Evolutionary conservation across 1,284 basidiomycete species (phyloP).

Genomic region (Microbotryum intermedium): DNA sequence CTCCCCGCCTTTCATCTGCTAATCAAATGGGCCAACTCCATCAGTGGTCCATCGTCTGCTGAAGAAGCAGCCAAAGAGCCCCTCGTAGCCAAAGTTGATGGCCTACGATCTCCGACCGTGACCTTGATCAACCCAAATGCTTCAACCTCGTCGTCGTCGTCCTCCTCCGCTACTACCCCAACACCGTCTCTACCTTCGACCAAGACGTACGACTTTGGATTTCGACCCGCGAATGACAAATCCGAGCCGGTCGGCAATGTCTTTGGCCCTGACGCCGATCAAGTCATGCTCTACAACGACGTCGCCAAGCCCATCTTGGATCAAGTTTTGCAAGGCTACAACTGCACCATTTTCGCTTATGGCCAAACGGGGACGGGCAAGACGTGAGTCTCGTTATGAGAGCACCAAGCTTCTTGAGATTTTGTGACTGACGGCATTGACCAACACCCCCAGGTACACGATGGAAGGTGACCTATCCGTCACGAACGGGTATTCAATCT

Average conservation of each 20-base stretch:
- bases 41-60: slow-evolving; percentile 54
- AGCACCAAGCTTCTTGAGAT: neutral
- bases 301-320: slow-evolving; percentile 88
- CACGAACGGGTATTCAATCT: slow-evolving; percentile 71
- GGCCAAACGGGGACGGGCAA: slow-evolving; percentile 99
- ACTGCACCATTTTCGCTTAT: slow-evolving; percentile 97
- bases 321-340: slow-evolving; percentile 90
- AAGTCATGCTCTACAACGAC: slow-evolving; percentile 86
- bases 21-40: slow-evolving; percentile 16
- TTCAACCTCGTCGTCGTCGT: slow-evolving; percentile 44
- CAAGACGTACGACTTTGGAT: slow-evolving; percentile 74
- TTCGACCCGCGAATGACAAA: slow-evolving; percentile 40
- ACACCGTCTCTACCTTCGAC: slow-evolving; percentile 53
- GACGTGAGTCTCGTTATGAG: slow-evolving; percentile 56
- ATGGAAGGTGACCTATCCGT: slow-evolving; percentile 86
- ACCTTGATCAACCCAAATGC: slow-evolving; percentile 16
- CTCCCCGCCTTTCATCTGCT: neutral
- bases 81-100: slow-evolving; percentile 54
- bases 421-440: neutral
- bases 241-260: slow-evolving; percentile 46
- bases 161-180: slow-evolving; percentile 50
- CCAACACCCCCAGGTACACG: slow-evolving; percentile 57
- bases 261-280: slow-evolving; percentile 95
- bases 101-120: slow-evolving; percentile 16
- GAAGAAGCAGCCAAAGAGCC: slow-evolving; percentile 73